Evolutionary conservation across 2,329 filamentous ascomycete species (phyloP), one percentile per base, ranked within the genome.

Genomic region (Diatrype stigma): DNA sequence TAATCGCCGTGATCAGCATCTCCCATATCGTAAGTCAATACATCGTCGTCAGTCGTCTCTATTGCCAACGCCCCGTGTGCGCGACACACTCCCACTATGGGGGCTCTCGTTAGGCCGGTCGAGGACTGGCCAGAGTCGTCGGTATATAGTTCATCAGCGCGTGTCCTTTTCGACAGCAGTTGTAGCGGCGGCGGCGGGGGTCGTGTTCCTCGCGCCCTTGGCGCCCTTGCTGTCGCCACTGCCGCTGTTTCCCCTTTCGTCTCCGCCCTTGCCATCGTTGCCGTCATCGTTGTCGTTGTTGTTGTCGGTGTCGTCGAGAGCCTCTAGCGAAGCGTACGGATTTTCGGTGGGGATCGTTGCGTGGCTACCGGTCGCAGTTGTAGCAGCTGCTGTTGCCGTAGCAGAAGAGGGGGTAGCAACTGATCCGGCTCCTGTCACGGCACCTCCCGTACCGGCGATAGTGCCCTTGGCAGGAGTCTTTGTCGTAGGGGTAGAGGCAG

Each of bases 271-370:
- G 2, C 7, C 22, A 16, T 44, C 52, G 12, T 49, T 40, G 12
- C 17, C 47, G 8, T 22, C 42, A 11, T 5, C 46, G 28, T 37
- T 49, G 22, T 17, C 19, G 6, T 11, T 5, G 1, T 16, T 12
- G 21, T 12, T n/a, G 10, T 44, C 22, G 8, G 51, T 50, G 7
- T 62, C 60, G 8, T 56, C 56, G 3, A 64, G 46, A 6, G 51
- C 45, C 17, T 56, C 59, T 14, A 66, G 57, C 2, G 62, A 60
- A 7, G 64, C 57, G 26, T 62, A 67, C 2, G 62, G 60, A 51
- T 66, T 66, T 16, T 47, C 48, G 1, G 55, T 57, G 7, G 55
- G 44, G 12, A 57, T 32, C 14, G n/a, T 22, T 26, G 38, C 40
- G 19, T n/a, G 3, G 8, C n/a, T n/a, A n/a, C 21, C 16, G 6